Evolutionary conservation across 2,329 filamentous ascomycete genomes (phyloP), one percentile per base, ranked within the genome.

Genomic region (Fusarium tupiense): DNA sequence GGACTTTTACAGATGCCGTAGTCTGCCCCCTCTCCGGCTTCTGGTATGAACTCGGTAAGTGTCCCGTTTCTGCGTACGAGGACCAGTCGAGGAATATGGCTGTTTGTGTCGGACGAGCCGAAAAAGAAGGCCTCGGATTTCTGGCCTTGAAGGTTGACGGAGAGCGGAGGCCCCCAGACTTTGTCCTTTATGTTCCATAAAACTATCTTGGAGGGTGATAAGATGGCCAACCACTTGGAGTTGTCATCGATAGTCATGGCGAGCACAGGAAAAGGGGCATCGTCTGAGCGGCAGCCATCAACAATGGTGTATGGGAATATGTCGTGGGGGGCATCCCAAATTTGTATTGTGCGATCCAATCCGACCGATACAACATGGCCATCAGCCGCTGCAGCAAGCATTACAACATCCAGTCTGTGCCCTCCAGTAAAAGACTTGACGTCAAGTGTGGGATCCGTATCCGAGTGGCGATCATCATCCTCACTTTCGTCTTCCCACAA

Each of bases 291-390:
- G 64, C 86, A 83, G 26, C 86, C 81, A 33, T 83, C 82, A 24
- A 82, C 76, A 19, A 86, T 75, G 16, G 85, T 79, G 57, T 87
- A 88, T 72, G 82, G 84, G 19, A 77, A 77, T 8, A 82, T 82
- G 5, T 83, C 83, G 11, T 83, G 82, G n/a, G 85, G 87, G 24
- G 91, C 80, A 77, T 91, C 85, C 91, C 92, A 94, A 3, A 94
- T 84, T 22, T 90, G 87, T 20, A 94, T 90, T 17, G 87, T 85
- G 54, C 92, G 88, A 77, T 96, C 94, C 3, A 96, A 84, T 1
- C 91, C 92, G 43, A 93, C 87, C 4, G 92, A 93, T 10, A 92
- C 88, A 29, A 95, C 82, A 60, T 92, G 86, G 0, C 92, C 92
- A 59, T 89, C 88, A 3, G 87, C 84, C 12, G 90, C 92, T 22